Base-by-base conservation (phyloP, 208 protist genomes). In the Wallacemonas sp. region DNA sequence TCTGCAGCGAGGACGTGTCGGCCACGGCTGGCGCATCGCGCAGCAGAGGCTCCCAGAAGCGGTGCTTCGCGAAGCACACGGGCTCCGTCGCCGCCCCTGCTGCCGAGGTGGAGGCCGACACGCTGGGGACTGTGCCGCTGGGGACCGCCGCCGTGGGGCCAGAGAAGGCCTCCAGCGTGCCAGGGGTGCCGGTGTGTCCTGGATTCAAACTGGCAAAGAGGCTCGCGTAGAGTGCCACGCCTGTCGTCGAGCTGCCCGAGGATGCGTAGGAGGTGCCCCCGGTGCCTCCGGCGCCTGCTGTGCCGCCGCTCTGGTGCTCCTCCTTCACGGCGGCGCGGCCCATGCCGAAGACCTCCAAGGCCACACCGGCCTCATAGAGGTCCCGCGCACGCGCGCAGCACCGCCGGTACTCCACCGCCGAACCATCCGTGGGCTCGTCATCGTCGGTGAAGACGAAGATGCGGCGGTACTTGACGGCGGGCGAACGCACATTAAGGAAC, bases 381-480 rank as follows among this genome's bases (percentile, higher is more conserved):
- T 84, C 76, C n/a, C 61, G 59, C 29, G 72, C 67, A 10, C 76
- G 74, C 14, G 67, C 65, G 31, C 71, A 33, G 68, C 86, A 93
- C 44, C 73, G 73, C 25, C 76, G 42, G 41, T 65, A 55, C 61
- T 86, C 75, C 0, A 65, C 20, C 3, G 41, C n/a, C 54, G 79
- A 61, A 23, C 77, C 81, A 2, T 54, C 23, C 25, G 74, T 84
- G 25, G 92, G 92, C 61, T 91, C 63, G 55, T 89, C 84, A 54
- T 92, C 70, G 49, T 94, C 81, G 36, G 92, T 97, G 63, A 97
- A 97, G 50, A 95, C 62, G 57, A 95, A 92, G 20, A 97, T 72
- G 20, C 87, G 84, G 28, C 81, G 73, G 63, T 82, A 76, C 29
- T 63, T 73, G 29, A 89, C 65, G 20, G 39, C 42, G 5, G 55